Evolutionary conservation across 768 basidiomycete species (phyloP), one percentile per base, ranked within the genome.

Genomic region (Mycena sanguinolenta): DNA sequence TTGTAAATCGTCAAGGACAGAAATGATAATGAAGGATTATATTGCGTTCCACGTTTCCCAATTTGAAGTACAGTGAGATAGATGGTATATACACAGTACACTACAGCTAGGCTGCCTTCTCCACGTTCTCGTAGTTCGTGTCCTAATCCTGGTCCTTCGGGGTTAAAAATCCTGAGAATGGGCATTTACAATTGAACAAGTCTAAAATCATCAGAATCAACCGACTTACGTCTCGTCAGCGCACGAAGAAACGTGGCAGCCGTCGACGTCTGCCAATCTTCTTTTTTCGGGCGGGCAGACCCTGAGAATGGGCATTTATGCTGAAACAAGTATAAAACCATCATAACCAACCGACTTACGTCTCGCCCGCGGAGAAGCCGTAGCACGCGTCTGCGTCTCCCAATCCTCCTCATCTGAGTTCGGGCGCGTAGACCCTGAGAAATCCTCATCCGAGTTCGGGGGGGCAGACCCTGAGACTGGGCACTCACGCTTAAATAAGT

Each of bases 11-110:
- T 60, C 34, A 54, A 39, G 49, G 65, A 58, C 25, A 49, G 67
- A 63, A 63, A 63, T 69, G 54, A 57, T 69, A 69, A 69, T 69
- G 49, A 57, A 52, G 67, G 62, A 63, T 69, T 63, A 67, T 61
- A 42, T 32, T 54, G 25, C 21, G 36, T 34, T 34, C 19, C 52
- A 42, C n/a, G n/a, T 12, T 52, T 34, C 25, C 44, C 49, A 50
- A 50, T 12, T 39, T n/a, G n/a, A n/a, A n/a, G n/a, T n/a, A n/a
- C n/a, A n/a, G 53, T 58, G 54, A 50, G 38, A 52, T 52, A 27
- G 23, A 49, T 55, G 38, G n/a, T 25, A 13, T 27, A 25, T 34
- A 10, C 10, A 34, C 10, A 34, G n/a, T n/a, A n/a, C n/a, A n/a
- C n/a, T 34, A 34, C 10, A 5, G 6, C 32, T 58, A 9, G 2